These are phyloP conservation scores for Fomitopsis serialis DNA, from an alignment of 768 basidiomycete genomes.

Conservation along the genomic window DNA sequence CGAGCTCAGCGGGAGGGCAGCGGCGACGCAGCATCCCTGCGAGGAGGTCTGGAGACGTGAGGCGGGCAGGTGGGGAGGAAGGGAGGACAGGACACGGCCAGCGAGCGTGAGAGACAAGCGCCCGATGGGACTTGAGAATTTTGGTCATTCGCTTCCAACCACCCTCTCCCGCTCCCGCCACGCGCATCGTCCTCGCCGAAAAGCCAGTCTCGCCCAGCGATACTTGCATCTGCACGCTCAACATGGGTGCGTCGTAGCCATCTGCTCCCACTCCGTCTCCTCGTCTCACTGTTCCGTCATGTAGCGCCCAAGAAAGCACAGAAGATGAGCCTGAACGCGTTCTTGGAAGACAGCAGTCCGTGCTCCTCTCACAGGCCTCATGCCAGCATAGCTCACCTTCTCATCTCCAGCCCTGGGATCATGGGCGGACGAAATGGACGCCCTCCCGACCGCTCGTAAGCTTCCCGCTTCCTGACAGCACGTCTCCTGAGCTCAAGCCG, in stretches of 20 bases:
- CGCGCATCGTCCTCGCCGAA: not conserved
- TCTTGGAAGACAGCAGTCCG: conserved; percentile 83
- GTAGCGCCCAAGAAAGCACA: conserved; percentile 87
- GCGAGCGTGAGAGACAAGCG: not conserved
- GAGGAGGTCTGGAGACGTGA: too few species aligned
- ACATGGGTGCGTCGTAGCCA: conserved; percentile 23
- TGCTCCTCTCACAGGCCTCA: conserved; percentile 10
- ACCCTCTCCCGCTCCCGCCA: too few species aligned
- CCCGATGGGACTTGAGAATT: conserved; percentile 1
- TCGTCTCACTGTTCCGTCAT: conserved; percentile 5
- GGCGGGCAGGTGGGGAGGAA: too few species aligned
- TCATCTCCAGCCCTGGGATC: conserved; percentile 67
- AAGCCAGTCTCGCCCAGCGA: not conserved
- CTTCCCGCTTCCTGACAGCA: conserved; percentile 2
- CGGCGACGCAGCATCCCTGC: too few species aligned
- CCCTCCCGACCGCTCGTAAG: conserved; percentile 90
- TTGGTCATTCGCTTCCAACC: not conserved
- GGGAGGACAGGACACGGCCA: not conserved
- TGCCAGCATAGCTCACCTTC: conserved; percentile 9
- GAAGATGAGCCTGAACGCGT: conserved; percentile 91
- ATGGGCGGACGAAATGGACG: conserved; percentile 99
- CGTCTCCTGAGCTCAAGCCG: not conserved
- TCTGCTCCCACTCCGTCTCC: not conserved
- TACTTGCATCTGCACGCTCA: conserved; percentile 6
- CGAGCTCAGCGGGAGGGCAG: too few species aligned